phyloP scores from a whole-genome alignment of 2,329 filamentous ascomycete genomes.

The Ophiostoma angusticollis region DNA sequence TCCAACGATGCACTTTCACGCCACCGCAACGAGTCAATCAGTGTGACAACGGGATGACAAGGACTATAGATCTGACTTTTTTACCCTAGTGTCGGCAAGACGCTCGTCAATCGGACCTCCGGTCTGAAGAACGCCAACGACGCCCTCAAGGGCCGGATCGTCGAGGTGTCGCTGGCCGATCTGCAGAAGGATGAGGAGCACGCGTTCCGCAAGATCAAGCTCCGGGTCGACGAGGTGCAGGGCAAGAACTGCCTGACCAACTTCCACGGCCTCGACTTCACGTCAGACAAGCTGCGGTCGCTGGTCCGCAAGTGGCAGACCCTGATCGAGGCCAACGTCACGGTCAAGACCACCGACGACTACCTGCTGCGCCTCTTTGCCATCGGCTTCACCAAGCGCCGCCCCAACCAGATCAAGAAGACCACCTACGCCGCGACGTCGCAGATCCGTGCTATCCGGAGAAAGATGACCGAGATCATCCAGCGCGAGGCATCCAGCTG shows the following conservation, averaged over 20 bases:
- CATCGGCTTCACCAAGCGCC: constrained; percentile 98
- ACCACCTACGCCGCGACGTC: constrained; percentile 96
- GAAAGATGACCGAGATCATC: constrained; percentile 99
- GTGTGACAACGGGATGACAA: neutral
- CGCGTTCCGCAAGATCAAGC: constrained; percentile 98
- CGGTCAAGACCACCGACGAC: constrained; percentile 99
- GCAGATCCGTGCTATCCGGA: constrained; percentile 94
- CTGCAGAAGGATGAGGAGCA: constrained; percentile 99
- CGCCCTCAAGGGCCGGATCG: constrained; percentile 93
- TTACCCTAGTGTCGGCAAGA: constrained; percentile 83
- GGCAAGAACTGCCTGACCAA: constrained; percentile 99
- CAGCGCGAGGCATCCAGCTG: constrained; percentile 87
- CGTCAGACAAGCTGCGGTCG: constrained; percentile 98
- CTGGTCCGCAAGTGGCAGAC: constrained; percentile 99
- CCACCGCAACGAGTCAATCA: neutral
- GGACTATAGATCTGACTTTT: constrained; percentile 16
- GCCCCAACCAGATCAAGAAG: constrained; percentile 99
- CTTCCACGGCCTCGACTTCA: constrained; percentile 99
- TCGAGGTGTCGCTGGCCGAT: constrained; percentile 97
- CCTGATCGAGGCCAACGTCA: constrained; percentile 98
- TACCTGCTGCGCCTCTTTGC: constrained; percentile 98
- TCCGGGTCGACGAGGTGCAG: constrained; percentile 96
- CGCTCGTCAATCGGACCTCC: constrained; percentile 96
- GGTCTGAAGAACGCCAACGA: constrained; percentile 99
- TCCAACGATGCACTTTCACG: constrained; percentile 16